Base-by-base conservation (phyloP, 75 land plant species). In the Chamaecyparis obtusa region DNA sequence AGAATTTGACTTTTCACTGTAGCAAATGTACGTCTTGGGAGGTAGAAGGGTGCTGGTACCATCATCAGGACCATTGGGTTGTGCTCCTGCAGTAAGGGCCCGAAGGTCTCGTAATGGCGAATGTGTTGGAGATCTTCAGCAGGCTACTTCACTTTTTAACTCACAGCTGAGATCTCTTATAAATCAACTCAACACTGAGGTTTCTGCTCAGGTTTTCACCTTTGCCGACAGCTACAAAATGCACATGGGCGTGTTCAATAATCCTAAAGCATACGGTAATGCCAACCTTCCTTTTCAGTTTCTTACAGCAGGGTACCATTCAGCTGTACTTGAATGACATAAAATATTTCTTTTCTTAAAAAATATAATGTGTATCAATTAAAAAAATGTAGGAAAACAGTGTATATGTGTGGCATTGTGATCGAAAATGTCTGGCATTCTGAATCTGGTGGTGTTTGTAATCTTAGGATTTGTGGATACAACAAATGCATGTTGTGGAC, bases 11-110 rank as follows among this genome's bases (percentile, higher is more conserved):
- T 39, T 39, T 39, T 39, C 2, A 39, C 1, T 49, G 11, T 11
- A 93, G 93, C 84, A 71, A 77, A 76, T 94, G 30, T 86, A 91
- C 72, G 86, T 92, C 14, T 85, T 96, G 86, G 97, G 96, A 16
- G 96, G 91, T 1, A 87, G 97, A 17, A 91, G 85, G 85, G 89
- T 93, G 60, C 81, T 93, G 60, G 89, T 96, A 37, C 86, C 92
- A 15, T 89, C 91, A 3, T 91, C 93, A 3, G 97, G 97, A 9
- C 95, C 97, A 15, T 37, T 96, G 75, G 97, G 97, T 0, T 96
- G 97, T 84, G 93, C 93, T 30, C 97, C 97, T 9, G 90, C 92
- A 4, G 93, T 91, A 85, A 88, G 95, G 35, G 93, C 92, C 27
- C 3, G 16, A 16, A 81, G 89, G 77, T 85, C 87, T 35, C 4